Conservation (phyloP, 345 rosid genomes). For the Sisymbrium altissimum region DNA sequence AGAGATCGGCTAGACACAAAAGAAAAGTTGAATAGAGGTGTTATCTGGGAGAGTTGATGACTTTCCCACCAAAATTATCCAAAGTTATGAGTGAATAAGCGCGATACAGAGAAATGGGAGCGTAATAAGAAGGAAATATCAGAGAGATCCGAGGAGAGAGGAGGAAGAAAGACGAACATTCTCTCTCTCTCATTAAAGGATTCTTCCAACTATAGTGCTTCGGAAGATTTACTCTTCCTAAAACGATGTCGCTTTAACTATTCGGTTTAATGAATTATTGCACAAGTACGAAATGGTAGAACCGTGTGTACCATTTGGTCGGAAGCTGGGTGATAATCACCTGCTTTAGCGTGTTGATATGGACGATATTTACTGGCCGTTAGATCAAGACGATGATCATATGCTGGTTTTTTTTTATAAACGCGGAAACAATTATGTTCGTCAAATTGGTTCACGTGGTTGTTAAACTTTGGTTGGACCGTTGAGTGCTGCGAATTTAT, state of each 20-base stretch:
- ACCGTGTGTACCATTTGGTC: not conserved
- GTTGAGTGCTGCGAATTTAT: not conserved
- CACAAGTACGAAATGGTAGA: not conserved
- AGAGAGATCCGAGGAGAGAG: conserved; percentile 28
- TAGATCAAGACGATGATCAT: not conserved
- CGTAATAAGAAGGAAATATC: not conserved
- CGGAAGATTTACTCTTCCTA: conserved; percentile 1
- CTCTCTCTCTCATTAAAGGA: conserved; percentile 15
- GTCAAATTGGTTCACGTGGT: conserved; percentile 31
- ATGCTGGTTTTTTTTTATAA: not conserved
- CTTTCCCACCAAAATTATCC: not conserved
- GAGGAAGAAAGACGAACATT: conserved; percentile 30
- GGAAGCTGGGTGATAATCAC: conserved; percentile 1
- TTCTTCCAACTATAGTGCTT: not conserved
- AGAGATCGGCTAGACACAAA: conserved; percentile 12
- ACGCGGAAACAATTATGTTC: not conserved
- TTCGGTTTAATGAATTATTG: not conserved
- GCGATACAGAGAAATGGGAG: not conserved
- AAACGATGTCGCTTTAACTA: not conserved
- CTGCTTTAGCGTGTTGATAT: not conserved
- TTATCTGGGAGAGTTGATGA: not conserved
- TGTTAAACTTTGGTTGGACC: conserved; percentile 25
- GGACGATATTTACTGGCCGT: conserved; percentile 3
- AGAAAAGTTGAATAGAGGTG: not conserved
- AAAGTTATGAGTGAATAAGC: not conserved